Evolutionary conservation across 768 basidiomycete species (phyloP).

Genomic region (Russula sp.): DNA sequence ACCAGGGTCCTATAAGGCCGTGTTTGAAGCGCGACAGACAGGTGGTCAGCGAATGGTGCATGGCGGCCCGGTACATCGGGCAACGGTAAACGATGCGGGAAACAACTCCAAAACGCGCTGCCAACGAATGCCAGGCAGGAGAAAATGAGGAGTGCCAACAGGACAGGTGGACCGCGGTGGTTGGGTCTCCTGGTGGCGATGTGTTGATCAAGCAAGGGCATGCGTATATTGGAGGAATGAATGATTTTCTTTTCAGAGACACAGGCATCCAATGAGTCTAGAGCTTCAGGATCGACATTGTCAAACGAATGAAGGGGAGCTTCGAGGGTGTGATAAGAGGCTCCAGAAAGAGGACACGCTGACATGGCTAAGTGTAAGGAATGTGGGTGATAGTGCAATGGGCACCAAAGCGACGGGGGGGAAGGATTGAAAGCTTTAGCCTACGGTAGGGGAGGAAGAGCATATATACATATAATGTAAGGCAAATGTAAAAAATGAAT

Average conservation of each 20-base stretch:
- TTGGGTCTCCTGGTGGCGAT: not conserved
- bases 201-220: not conserved
- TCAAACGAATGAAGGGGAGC: not conserved
- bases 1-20: not conserved
- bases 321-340: conserved; percentile 9
- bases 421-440: not conserved
- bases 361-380: not conserved
- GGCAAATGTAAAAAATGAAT: no score
- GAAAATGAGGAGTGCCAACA: not conserved
- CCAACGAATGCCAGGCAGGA: conserved; percentile 1
- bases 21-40: not conserved
- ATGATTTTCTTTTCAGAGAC: not conserved
- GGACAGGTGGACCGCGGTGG: not conserved
- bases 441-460: no score
- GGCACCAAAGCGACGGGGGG: not conserved
- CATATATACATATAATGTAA: no score
- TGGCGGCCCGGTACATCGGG: not conserved
- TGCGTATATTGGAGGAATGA: not conserved
- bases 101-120: not conserved
- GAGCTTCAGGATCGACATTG: conserved; percentile 4
- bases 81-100: not conserved
- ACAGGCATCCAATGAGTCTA: not conserved
- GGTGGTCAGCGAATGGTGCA: not conserved
- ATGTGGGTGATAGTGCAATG: no score
- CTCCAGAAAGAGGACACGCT: conserved; percentile 6